These are phyloP conservation scores for Tagetes patula DNA, from an alignment of 129 eudicot species.

Conservation along the genomic window DNA sequence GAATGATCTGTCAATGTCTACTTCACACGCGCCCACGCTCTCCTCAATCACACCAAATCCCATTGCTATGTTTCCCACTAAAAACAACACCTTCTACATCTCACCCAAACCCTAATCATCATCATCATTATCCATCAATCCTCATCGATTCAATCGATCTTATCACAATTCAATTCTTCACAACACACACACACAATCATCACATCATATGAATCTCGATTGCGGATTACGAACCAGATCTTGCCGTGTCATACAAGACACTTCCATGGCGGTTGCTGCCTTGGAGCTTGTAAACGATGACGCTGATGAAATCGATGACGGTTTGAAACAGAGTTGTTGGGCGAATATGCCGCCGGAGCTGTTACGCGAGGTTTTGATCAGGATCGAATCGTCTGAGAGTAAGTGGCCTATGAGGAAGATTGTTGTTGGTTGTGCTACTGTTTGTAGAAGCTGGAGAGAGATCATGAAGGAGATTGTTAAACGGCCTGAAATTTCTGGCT, in stretches of 20 bases:
- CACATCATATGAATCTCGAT: conserved; percentile 38
- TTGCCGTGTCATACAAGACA: conserved; percentile 63
- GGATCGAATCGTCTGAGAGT: conserved; percentile 58
- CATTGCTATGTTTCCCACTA: conserved; percentile 21
- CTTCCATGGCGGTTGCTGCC: conserved; percentile 37
- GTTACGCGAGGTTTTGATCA: conserved; percentile 60
- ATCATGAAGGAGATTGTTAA: conserved; percentile 78
- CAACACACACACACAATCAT: no score
- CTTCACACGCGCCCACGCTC: conserved; percentile 26
- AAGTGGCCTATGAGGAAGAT: conserved; percentile 71
- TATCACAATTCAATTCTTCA: not conserved
- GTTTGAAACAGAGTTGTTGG: conserved; percentile 55
- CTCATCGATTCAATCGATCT: not conserved
- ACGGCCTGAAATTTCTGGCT: conserved; percentile 56
- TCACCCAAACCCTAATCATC: conserved; percentile 16
- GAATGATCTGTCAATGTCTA: conserved; percentile 25
- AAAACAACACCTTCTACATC: conserved; percentile 19
- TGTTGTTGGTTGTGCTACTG: conserved; percentile 86
- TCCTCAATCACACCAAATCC: conserved; percentile 27
- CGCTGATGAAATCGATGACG: conserved; percentile 33
- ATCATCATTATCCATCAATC: not conserved
- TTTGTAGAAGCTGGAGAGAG: conserved; percentile 82
- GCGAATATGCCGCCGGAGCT: conserved; percentile 69
- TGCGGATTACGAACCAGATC: conserved; percentile 55
- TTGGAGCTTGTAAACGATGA: conserved; percentile 10